Percentiles rank a stretch among this genome's conserved stretches.
These are phyloP conservation scores for Penicillium alfredii DNA, from an alignment of 495 filamentous ascomycete species.

Conservation along the genomic window DNA sequence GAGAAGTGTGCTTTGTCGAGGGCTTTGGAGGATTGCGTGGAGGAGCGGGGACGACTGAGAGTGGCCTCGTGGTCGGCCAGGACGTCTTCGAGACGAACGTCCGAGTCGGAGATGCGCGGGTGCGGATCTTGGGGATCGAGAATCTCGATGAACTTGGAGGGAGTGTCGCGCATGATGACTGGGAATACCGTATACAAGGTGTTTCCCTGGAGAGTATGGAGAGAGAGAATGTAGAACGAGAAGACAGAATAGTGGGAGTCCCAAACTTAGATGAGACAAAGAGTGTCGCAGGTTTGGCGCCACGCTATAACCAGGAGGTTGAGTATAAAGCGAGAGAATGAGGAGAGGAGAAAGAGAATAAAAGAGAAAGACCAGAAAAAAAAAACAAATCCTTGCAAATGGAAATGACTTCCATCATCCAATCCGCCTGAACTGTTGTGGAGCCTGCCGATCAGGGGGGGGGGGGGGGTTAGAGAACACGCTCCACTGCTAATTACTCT, in stretches of 20 bases:
- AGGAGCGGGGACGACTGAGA: conserved; percentile 36
- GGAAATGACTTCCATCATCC: conserved; percentile 1
- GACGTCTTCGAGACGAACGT: conserved; percentile 46
- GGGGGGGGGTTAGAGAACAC: no score
- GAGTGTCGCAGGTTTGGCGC: conserved; percentile 17
- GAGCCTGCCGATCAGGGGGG: conserved; percentile 12
- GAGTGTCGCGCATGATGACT: conserved; percentile 35
- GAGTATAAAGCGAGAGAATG: conserved; percentile 6
- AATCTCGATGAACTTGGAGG: conserved; percentile 45
- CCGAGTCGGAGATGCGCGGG: conserved; percentile 33
- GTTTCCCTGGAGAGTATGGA: conserved; percentile 4
- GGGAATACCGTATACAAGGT: no score
- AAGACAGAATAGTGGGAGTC: background rate
- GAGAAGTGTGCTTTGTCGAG: conserved; percentile 24
- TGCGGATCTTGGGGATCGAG: conserved; percentile 36
- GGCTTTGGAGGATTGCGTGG: conserved; percentile 33
- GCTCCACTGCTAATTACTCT: no score
- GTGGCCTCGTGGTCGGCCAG: conserved; percentile 43
- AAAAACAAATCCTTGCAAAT: conserved; percentile 1
- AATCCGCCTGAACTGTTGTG: conserved; percentile 3
- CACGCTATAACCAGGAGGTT: background rate
- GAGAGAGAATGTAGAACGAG: background rate
- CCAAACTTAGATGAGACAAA: conserved; percentile 5
- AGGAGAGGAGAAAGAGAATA: background rate
- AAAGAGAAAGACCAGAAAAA: background rate